Evolutionary conservation across 1,284 basidiomycete species (phyloP).

Genomic region (Tremellales sp.): DNA sequence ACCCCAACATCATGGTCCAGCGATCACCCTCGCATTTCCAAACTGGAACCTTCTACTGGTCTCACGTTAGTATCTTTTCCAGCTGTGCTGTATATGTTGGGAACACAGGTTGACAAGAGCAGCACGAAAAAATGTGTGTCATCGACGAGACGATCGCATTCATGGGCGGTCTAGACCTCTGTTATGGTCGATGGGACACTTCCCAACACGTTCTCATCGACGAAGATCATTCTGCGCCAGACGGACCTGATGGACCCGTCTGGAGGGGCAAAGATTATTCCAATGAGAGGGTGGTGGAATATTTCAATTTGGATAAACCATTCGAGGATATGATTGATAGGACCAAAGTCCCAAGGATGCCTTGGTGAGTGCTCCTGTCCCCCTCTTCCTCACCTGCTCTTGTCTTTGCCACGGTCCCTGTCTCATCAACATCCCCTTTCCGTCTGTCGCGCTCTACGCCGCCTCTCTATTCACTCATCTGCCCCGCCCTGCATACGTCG

Average conservation of each 20-base stretch:
- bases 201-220: conserved; percentile 88
- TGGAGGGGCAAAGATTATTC: conserved; percentile 75
- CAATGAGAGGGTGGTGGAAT: conserved; percentile 85
- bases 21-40: conserved; percentile 96
- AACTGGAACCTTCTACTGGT: conserved; percentile 98
- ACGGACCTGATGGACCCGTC: conserved; percentile 62
- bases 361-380: conserved; percentile 62
- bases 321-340: conserved; percentile 94
- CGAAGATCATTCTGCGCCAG: conserved; percentile 59
- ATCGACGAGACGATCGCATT: conserved; percentile 97
- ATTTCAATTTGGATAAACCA: conserved; percentile 82
- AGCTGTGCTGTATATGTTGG: neutral
- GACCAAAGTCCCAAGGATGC: conserved; percentile 85
- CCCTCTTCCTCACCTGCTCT: neutral
- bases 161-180: conserved; percentile 92
- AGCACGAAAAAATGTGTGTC: conserved; percentile 98
- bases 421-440: too few species aligned
- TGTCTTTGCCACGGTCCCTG: too few species aligned
- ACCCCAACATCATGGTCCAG: conserved; percentile 94
- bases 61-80: conserved; percentile 62
- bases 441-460: neutral
- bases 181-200: conserved; percentile 94
- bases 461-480: too few species aligned
- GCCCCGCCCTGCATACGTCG: too few species aligned
- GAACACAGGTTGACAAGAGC: conserved; percentile 3